Base-by-base conservation (phyloP, 140 eudicot genomes). In the Erigeron philadelphicus region DNA sequence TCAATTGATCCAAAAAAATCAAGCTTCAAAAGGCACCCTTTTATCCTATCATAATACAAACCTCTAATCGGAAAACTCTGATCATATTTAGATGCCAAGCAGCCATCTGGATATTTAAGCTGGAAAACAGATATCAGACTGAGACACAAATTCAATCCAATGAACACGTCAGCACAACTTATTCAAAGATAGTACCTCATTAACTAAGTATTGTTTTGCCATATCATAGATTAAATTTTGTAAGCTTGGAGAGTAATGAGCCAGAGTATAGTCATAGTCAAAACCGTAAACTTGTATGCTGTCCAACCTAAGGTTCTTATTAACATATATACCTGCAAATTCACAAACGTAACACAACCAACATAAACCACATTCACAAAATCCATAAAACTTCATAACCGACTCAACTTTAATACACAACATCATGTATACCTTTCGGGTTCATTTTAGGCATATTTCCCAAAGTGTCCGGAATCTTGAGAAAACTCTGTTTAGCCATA, bases 1-100 rank as follows among this genome's bases (percentile, higher is more conserved):
- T 93, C 99, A 71, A 93, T 93, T 17, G 99, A 84, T 69, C 99
- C 99, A 79, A 93, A 93, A 76, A 93, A 93, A 85, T 93, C 99
- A 72, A 93, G 75, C 87, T 93, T 93, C 82, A 93, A 65, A 55
- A 93, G 92, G 76, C 95, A 87, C 52, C 98, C 98, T 83, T 93
- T 93, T 54, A 67, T 78, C 83, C 82, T 93, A 83, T 93, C 98
- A 74, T 93, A 93, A 68, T 85, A 93, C 70, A 93, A 72, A 43
- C 99, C 99, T 84, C 99, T 83, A 60, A 93, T 89, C 2, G 99
- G 99, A 81, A 93, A 93, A 65, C 84, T 78, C 35, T 76, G 81
- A 78, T 93, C 99, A 42, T 87, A 93, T 64, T 87, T 85, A 66
- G 89, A 89, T 40, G 80, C 83, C 87, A 93, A 76, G 68, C 97